Evolutionary conservation across 73 alveolate species (phyloP).

Genomic region (Halteria grandinella): DNA sequence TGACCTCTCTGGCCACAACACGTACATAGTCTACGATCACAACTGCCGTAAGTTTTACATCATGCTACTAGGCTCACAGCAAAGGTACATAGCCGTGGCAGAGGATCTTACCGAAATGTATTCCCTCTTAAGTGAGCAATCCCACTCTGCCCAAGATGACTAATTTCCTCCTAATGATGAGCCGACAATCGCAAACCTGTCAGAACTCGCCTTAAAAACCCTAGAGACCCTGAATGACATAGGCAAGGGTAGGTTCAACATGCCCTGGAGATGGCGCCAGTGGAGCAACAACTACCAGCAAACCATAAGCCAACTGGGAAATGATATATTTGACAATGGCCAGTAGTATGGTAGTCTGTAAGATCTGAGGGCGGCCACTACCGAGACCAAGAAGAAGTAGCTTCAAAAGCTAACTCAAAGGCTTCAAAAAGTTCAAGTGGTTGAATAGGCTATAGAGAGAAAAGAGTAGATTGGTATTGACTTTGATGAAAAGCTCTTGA

Average conservation of each 20-base stretch:
- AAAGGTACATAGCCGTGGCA: constrained; percentile 51
- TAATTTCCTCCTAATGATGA: not conserved
- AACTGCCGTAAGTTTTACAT: constrained; percentile 41
- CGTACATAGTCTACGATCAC: constrained; percentile 52
- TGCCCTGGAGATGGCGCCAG: constrained; percentile 83
- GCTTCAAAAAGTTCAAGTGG: constrained; percentile 28
- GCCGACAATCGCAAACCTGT: not conserved
- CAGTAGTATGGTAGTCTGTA: not conserved
- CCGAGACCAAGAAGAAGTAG: constrained; percentile 39
- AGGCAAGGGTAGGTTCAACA: constrained; percentile 39
- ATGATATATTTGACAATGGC: constrained; percentile 20
- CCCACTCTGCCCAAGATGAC: not conserved
- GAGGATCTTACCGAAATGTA: constrained; percentile 45
- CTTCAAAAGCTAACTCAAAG: constrained; percentile 49
- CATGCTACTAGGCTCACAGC: constrained; percentile 1
- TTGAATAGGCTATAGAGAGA: constrained; percentile 3
- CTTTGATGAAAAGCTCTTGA: not conserved
- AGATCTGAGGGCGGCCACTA: not conserved
- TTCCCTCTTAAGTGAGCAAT: not conserved
- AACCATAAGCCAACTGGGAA: constrained; percentile 1
- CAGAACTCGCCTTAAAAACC: constrained; percentile 24
- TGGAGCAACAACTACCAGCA: constrained; percentile 59
- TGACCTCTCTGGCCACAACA: constrained; percentile 15
- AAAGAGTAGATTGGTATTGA: not conserved
- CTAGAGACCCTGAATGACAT: constrained; percentile 14